Evolutionary conservation across 768 basidiomycete species (phyloP).

Genomic region (Boletellus sp.): DNA sequence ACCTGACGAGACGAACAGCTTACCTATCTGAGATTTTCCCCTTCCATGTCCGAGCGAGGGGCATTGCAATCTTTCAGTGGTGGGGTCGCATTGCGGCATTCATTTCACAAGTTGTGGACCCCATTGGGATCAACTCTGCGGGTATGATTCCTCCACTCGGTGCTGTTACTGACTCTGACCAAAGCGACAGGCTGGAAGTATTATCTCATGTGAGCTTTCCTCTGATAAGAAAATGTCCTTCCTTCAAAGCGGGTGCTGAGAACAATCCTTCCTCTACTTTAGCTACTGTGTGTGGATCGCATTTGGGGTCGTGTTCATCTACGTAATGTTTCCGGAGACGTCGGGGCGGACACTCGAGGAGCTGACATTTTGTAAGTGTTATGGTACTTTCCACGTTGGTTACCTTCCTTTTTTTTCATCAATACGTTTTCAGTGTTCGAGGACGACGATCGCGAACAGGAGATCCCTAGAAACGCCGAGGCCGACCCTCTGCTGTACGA

Average conservation of each 20-base stretch:
- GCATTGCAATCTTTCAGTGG: slow-evolving; percentile 55
- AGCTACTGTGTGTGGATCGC: slow-evolving; percentile 15
- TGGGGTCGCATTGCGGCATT: slow-evolving; percentile 41
- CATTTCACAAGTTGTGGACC: slow-evolving; percentile 1
- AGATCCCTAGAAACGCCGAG: no score
- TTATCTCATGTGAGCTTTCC: slow-evolving; percentile 8
- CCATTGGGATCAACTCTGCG: neutral
- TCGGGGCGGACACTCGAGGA: slow-evolving; percentile 17
- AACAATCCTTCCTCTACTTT: no score
- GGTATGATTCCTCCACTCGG: neutral
- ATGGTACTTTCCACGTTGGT: slow-evolving; percentile 15
- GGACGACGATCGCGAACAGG: no score
- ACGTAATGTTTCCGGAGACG: slow-evolving; percentile 19
- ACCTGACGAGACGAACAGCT: slow-evolving; percentile 29
- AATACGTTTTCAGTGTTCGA: neutral
- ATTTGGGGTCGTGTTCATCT: slow-evolving; percentile 13
- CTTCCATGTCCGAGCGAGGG: slow-evolving; percentile 55
- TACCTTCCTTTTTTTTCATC: no score
- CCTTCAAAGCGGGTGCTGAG: neutral
- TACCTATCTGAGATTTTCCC: slow-evolving; percentile 65
- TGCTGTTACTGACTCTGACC: neutral
- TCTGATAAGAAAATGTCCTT: fast-evolving
- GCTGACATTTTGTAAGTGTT: slow-evolving; percentile 16
- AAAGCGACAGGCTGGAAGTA: slow-evolving; percentile 4
- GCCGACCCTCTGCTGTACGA: no score